Evolutionary conservation across 2,329 filamentous ascomycete species (phyloP), one percentile per base, ranked within the genome.

Genomic region (Mycosphaerella sp.): DNA sequence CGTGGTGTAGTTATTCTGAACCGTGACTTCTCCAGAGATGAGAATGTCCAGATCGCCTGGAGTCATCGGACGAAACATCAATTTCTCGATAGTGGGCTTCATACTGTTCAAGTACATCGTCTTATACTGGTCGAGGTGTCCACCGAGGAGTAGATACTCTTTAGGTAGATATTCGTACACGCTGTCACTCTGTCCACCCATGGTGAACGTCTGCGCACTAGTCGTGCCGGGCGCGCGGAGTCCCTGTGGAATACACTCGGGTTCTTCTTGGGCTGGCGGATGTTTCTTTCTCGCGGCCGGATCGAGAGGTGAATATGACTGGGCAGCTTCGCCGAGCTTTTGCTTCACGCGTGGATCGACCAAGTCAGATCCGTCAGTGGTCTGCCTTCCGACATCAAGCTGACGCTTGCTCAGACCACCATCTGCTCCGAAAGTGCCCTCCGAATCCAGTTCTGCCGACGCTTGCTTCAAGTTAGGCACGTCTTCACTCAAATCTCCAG

Each of bases 31-130:
- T 23, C 86, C 85, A 0, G 87, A 81, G 57, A 93, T 82, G 2
- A 93, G 77, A n/a, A 93, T 80, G 56, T 92, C 81, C 48, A 80
- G 80, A 50, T 80, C 75, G 31, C 80, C 79, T 6, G 82, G 79
- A 17, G 83, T 79, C 81, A 93, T 86, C 0, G 90, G 89, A 4
- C 85, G 80, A 71, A 82, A 95, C 54, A 95, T 80, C 8, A 95
- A 77, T 68, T 87, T 79, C 59, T 89, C 78, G 60, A 86, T 86
- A 36, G 85, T 81, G 0, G 82, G 82, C 4, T 85, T 80, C 31
- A 85, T 80, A 3, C 83, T 80, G 53, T 80, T 80, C 54, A 85
- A 77, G 67, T 95, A 89, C 71, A 95, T 80, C 17, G 78, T 79
- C 57, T 78, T 76, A 69, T 95, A 95, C 67, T 89, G 87, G 31